Evolutionary conservation across 148 eudicot species (phyloP).

Genomic region (Heliamphora exappendiculata): DNA sequence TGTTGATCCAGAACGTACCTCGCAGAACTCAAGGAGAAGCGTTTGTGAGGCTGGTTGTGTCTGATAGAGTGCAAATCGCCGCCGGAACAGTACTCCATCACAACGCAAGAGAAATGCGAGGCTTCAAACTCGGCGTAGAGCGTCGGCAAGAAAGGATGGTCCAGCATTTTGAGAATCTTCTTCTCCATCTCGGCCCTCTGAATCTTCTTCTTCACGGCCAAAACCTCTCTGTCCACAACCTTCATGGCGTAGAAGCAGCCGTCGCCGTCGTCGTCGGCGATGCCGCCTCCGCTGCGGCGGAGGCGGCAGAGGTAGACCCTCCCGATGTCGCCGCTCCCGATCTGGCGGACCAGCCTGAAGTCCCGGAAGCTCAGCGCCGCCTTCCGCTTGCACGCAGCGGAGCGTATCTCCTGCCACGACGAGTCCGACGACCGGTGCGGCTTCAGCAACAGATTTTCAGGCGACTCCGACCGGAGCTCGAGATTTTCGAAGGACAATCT

Average conservation of each 20-base stretch:
- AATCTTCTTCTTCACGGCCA: constrained; percentile 49
- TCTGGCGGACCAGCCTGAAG: constrained; percentile 48
- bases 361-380: constrained; percentile 35
- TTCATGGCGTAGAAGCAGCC: constrained; percentile 63
- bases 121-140: constrained; percentile 72
- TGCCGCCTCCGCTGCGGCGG: constrained; percentile 22
- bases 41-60: constrained; percentile 48
- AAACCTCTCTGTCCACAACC: constrained; percentile 57
- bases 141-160: constrained; percentile 79
- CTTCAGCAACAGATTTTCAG: constrained; percentile 36
- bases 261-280: constrained; percentile 17
- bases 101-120: constrained; percentile 65
- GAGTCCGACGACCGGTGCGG: constrained; percentile 91
- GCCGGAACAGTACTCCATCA: constrained; percentile 79
- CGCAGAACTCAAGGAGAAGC: constrained; percentile 56
- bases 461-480: constrained; percentile 21
- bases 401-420: constrained; percentile 51
- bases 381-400: constrained; percentile 19
- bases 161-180: constrained; percentile 51
- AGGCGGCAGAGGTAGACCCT: constrained; percentile 63
- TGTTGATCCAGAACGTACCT: constrained; percentile 31
- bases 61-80: constrained; percentile 83
- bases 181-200: constrained; percentile 70
- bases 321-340: constrained; percentile 90
- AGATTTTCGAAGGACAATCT: constrained; percentile 42